These are phyloP conservation scores for Aspergillus sp. DNA, from an alignment of 2,329 filamentous ascomycete species.

Conservation along the genomic window DNA sequence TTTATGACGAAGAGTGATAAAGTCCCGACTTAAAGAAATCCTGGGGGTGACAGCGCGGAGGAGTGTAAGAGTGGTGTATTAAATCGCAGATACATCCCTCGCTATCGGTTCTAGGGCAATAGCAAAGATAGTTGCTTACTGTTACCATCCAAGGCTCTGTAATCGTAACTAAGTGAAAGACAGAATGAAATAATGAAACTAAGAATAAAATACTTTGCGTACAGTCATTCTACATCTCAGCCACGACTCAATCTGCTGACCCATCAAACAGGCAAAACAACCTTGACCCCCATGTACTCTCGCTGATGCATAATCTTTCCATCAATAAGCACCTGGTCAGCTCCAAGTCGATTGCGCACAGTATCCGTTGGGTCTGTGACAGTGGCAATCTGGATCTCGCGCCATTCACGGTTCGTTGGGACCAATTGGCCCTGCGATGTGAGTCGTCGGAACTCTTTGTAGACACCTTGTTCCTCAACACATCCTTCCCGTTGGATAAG, in stretches of 20 bases:
- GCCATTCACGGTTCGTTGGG: slow-evolving; percentile 51
- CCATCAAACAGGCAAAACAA: slow-evolving; percentile 46
- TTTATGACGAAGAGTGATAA: too few species aligned
- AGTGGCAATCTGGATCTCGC: slow-evolving; percentile 53
- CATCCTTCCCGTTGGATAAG: slow-evolving; percentile 48
- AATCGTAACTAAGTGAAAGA: too few species aligned
- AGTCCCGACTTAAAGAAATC: too few species aligned
- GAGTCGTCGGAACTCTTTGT: slow-evolving; percentile 49
- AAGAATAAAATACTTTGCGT: too few species aligned
- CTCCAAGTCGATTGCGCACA: slow-evolving; percentile 44
- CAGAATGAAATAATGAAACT: too few species aligned
- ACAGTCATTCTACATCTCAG: too few species aligned
- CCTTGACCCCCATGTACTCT: slow-evolving; percentile 52
- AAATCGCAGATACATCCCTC: too few species aligned
- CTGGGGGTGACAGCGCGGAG: too few species aligned
- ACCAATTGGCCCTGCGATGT: slow-evolving; percentile 45
- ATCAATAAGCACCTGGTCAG: slow-evolving; percentile 46
- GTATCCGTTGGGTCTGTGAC: slow-evolving; percentile 47
- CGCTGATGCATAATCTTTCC: slow-evolving; percentile 51
- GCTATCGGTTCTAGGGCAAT: too few species aligned
- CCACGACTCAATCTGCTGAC: background rate
- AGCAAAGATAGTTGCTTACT: too few species aligned
- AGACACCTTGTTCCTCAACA: slow-evolving; percentile 47
- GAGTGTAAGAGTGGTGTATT: too few species aligned
- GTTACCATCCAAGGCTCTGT: too few species aligned